These are phyloP conservation scores for Hyaloperonospora brassicae DNA, from an alignment of 352 stramenopile genomes.

Conservation along the genomic window DNA sequence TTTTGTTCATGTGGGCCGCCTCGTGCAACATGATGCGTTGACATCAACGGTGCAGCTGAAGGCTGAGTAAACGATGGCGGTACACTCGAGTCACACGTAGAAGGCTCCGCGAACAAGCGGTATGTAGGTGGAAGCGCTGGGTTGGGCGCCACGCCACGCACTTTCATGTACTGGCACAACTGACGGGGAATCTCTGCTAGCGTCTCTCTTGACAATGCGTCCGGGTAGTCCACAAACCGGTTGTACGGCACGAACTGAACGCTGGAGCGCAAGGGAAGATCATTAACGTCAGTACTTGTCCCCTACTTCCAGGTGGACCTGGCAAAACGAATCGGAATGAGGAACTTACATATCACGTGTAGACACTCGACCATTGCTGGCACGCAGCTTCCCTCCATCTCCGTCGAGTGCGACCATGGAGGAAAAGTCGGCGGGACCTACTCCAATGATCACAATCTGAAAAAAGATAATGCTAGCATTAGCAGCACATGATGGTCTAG, in stretches of 20 bases:
- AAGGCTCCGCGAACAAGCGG: conserved; percentile 37
- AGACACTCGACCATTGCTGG: conserved; percentile 27
- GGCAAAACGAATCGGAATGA: background rate
- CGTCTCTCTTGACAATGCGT: conserved; percentile 40
- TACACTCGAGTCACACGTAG: conserved; percentile 4
- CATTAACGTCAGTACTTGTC: conserved; percentile 1
- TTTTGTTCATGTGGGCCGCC: conserved; percentile 20
- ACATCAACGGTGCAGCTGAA: conserved; percentile 10
- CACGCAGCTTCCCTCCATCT: conserved; percentile 45
- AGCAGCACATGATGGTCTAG: background rate
- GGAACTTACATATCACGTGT: conserved; percentile 51
- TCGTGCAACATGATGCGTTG: conserved; percentile 14
- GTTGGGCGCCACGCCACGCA: conserved; percentile 46
- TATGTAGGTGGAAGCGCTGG: conserved; percentile 38
- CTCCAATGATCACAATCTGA: conserved; percentile 72
- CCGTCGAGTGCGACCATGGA: conserved; percentile 60
- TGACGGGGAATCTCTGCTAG: conserved; percentile 69
- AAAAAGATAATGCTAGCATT: conserved; percentile 3
- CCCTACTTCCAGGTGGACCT: too few relatives aligned
- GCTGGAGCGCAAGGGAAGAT: conserved; percentile 16
- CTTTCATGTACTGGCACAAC: conserved; percentile 72
- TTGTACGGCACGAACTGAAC: conserved; percentile 64
- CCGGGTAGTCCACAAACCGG: conserved; percentile 36
- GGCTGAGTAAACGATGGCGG: conserved; percentile 15
- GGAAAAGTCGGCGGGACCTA: conserved; percentile 61